phyloP scores from a whole-genome alignment of 805 yeast species.

The Nematodospora valgi region DNA sequence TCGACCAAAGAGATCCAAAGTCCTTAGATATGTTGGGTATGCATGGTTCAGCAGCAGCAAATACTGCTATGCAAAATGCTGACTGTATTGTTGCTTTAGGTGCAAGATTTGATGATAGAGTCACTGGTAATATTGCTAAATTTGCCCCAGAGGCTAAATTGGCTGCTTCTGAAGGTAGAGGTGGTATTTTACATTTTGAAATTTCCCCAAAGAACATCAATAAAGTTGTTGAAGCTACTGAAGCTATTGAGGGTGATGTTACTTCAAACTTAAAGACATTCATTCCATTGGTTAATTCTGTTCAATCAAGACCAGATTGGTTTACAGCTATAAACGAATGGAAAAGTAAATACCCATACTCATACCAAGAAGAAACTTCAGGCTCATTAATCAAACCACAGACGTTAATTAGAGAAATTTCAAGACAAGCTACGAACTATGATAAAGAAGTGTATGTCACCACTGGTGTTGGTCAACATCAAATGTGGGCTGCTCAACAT shows the following conservation, averaged over 20 bases:
- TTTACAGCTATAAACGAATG: constrained; percentile 67
- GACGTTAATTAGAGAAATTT: constrained; percentile 77
- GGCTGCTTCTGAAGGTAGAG: constrained; percentile 85
- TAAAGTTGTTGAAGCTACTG: constrained; percentile 94
- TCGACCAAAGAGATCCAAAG: constrained; percentile 86
- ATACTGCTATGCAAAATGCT: constrained; percentile 88
- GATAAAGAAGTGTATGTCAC: constrained; percentile 81
- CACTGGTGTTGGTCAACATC: constrained; percentile 99
- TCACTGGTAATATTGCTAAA: constrained; percentile 77
- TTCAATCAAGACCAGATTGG: constrained; percentile 77
- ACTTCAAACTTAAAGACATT: constrained; percentile 69
- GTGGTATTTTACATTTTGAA: constrained; percentile 97
- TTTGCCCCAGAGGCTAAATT: constrained; percentile 92
- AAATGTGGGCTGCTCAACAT: constrained; percentile 99
- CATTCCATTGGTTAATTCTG: constrained; percentile 65
- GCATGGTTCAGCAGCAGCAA: constrained; percentile 97
- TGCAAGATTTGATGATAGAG: constrained; percentile 98
- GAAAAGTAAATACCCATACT: constrained; percentile 85
- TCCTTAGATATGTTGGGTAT: constrained; percentile 96
- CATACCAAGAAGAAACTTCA: constrained; percentile 76
- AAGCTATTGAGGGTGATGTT: constrained; percentile 96
- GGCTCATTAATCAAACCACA: constrained; percentile 87
- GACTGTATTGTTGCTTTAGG: constrained; percentile 93
- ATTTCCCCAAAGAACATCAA: constrained; percentile 95
- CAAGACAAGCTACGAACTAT: constrained; percentile 61